Percentiles rank a stretch among this genome's conserved stretches.
phyloP scores from a whole-genome alignment of 1,284 basidiomycete species.

The Ceratobasidium theobromae region DNA sequence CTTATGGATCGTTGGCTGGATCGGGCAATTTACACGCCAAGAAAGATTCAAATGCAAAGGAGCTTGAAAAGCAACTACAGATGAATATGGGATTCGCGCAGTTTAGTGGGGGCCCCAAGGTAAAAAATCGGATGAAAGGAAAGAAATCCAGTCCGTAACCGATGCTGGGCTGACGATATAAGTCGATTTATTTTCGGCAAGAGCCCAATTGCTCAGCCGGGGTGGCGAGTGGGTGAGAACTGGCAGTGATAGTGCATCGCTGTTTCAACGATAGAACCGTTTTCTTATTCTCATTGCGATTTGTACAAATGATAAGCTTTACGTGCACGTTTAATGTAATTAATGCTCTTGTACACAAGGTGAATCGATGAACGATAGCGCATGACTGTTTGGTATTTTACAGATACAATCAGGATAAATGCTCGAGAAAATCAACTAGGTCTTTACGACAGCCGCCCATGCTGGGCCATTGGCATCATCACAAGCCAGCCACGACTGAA shows the following conservation, averaged over 20 bases:
- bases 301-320: slow-evolving; percentile 17
- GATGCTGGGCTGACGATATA: too few species aligned
- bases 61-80: background rate
- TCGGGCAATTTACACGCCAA: slow-evolving; percentile 8
- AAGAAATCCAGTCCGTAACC: background rate
- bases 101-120: background rate
- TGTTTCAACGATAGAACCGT: slow-evolving; percentile 15
- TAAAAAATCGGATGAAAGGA: slow-evolving; percentile 17
- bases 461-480: background rate
- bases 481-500: background rate
- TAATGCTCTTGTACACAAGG: background rate
- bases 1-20: background rate
- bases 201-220: background rate
- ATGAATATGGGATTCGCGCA: background rate
- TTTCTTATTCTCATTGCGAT: slow-evolving; percentile 3
- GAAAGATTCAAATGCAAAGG: background rate
- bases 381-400: too few species aligned
- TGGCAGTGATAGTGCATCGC: slow-evolving; percentile 31
- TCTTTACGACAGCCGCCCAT: background rate
- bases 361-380: background rate
- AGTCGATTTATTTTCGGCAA: too few species aligned
- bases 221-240: background rate
- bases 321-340: background rate
- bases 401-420: background rate
- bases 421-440: background rate